Evolutionary conservation across 495 filamentous ascomycete genomes (phyloP).

Genomic region (Penicillium salamii): DNA sequence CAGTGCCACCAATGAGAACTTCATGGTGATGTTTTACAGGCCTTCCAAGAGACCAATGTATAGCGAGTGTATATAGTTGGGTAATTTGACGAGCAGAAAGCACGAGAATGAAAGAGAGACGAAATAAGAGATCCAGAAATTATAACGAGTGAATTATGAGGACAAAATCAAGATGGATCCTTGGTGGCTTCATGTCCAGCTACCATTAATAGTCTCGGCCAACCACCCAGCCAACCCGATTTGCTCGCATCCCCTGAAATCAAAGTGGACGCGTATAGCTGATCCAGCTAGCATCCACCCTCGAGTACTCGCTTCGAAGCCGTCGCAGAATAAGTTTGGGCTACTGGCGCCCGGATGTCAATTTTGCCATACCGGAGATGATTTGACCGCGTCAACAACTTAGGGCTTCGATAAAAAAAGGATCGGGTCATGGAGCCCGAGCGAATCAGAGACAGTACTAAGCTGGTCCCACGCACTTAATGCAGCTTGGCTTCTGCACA

Average conservation of each 20-base stretch:
- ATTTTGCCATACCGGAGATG: slow-evolving; percentile 13
- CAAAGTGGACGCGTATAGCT: slow-evolving; percentile 20
- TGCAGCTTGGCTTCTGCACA: slow-evolving; percentile 12
- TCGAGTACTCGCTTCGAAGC: neutral
- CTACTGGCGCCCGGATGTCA: slow-evolving; percentile 14
- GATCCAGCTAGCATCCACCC: slow-evolving; percentile 15
- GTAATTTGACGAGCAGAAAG: neutral
- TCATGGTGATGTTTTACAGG: slow-evolving; percentile 30
- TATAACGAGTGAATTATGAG: slow-evolving; percentile 19
- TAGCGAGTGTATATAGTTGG: slow-evolving; percentile 19
- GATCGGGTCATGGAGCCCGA: slow-evolving; percentile 14
- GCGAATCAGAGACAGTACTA: neutral
- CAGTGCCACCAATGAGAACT: slow-evolving; percentile 41
- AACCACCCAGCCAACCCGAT: slow-evolving; percentile 9
- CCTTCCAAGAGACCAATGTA: slow-evolving; percentile 5
- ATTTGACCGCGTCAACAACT: slow-evolving; percentile 17
- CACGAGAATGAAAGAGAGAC: slow-evolving; percentile 3
- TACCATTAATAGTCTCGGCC: slow-evolving; percentile 20
- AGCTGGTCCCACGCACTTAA: slow-evolving; percentile 10
- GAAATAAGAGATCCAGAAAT: slow-evolving; percentile 4
- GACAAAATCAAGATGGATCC: slow-evolving; percentile 1
- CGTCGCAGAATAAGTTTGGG: neutral
- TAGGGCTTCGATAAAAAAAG: slow-evolving; percentile 15
- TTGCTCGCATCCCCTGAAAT: slow-evolving; percentile 20
- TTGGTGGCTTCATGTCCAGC: slow-evolving; percentile 13